Conservation (phyloP, 352 stramenopile species). For the Achlya hypogyna region DNA sequence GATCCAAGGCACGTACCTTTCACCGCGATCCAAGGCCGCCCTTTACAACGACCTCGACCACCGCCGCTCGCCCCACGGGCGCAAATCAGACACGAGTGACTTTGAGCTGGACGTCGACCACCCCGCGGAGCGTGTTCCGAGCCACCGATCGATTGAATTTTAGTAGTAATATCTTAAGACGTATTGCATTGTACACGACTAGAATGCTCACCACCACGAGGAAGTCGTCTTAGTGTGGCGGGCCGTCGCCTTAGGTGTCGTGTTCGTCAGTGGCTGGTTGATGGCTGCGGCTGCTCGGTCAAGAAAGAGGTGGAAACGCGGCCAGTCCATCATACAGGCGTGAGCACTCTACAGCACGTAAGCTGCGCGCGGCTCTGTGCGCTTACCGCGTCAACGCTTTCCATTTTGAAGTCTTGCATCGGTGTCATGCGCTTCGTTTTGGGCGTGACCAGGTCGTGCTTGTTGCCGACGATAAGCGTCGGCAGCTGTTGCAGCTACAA, state of each 20-base stretch:
- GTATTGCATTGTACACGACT: not conserved
- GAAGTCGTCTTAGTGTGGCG: not conserved
- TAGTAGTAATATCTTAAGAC: slow-evolving; percentile 23
- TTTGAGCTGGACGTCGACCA: slow-evolving; percentile 13
- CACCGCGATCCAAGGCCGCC: not conserved
- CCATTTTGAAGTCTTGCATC: slow-evolving; percentile 36
- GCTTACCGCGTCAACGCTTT: slow-evolving; percentile 50
- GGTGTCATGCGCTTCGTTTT: slow-evolving; percentile 28
- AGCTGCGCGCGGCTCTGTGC: not conserved
- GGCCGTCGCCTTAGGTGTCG: not conserved
- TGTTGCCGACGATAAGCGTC: slow-evolving; percentile 77
- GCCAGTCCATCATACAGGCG: slow-evolving; percentile 41
- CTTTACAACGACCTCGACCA: slow-evolving; percentile 10
- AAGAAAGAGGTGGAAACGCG: slow-evolving; percentile 48
- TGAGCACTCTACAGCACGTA: slow-evolving; percentile 37
- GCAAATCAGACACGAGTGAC: slow-evolving; percentile 10
- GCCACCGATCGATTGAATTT: slow-evolving; percentile 50
- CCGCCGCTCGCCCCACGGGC: not conserved
- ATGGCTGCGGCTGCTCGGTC: slow-evolving; percentile 43
- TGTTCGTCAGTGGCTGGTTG: not conserved
- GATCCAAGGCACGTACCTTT: slow-evolving; percentile 2
- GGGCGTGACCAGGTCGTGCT: slow-evolving; percentile 41
- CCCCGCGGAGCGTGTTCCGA: slow-evolving; percentile 21
- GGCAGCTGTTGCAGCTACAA: slow-evolving; percentile 42
- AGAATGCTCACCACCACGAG: not conserved